These are phyloP conservation scores for Pittosporum tobira DNA, from an alignment of 129 eudicot species.

Conservation along the genomic window DNA sequence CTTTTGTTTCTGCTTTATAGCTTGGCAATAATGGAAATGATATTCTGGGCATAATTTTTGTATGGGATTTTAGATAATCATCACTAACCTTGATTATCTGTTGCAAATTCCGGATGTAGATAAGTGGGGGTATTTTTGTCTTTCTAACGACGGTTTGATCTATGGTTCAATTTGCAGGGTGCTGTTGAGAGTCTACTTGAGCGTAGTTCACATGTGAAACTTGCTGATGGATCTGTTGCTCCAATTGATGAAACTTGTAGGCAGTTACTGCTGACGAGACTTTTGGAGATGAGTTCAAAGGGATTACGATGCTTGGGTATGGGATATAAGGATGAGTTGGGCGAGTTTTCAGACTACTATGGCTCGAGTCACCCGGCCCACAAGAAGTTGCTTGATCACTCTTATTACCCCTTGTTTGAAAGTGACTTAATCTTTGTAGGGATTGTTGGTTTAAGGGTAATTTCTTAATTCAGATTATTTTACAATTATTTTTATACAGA, in stretches of 20 bases:
- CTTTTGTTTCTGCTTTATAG: not conserved
- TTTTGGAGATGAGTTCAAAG: constrained; percentile 57
- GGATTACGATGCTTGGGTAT: constrained; percentile 75
- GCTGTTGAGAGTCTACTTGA: constrained; percentile 32
- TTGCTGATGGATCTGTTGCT: constrained; percentile 60
- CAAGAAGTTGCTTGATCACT: constrained; percentile 52
- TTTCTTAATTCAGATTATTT: constrained; percentile 1
- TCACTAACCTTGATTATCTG: too few species aligned
- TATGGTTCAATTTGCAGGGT: constrained; percentile 6
- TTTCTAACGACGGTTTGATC: too few species aligned
- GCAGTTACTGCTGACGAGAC: constrained; percentile 52
- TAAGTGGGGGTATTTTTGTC: too few species aligned
- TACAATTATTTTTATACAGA: too few species aligned
- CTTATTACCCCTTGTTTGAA: constrained; percentile 57
- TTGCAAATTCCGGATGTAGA: too few species aligned
- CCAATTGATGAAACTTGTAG: constrained; percentile 48
- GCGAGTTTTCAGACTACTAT: constrained; percentile 58
- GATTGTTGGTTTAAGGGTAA: constrained; percentile 74
- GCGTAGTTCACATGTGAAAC: constrained; percentile 56
- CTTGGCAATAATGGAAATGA: not conserved
- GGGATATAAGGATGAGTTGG: constrained; percentile 70
- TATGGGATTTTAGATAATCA: too few species aligned
- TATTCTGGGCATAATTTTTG: not conserved
- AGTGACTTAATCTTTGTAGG: constrained; percentile 64
- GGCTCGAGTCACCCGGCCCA: constrained; percentile 59